Conservation (phyloP, 345 rosid genomes). For the Atalantia buxifolia region DNA sequence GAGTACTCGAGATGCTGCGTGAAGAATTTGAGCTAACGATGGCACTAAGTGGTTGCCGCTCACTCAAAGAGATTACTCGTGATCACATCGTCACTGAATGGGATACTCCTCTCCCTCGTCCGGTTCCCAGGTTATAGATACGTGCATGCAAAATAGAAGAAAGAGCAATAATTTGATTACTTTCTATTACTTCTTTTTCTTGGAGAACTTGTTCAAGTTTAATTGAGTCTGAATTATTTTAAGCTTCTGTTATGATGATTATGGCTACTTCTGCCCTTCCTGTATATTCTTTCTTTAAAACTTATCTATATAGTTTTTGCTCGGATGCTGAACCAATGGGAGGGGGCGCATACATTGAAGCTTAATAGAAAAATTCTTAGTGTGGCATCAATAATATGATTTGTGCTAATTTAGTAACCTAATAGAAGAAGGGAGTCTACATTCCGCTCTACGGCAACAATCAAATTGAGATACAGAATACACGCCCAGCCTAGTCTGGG, state of each 20-base stretch:
- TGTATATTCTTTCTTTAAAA: slow-evolving; percentile 22
- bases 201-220: slow-evolving; percentile 12
- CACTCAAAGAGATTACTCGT: slow-evolving; percentile 81
- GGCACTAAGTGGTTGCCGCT: slow-evolving; percentile 86
- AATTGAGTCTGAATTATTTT: neutral
- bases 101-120: slow-evolving; percentile 47
- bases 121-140: slow-evolving; percentile 39
- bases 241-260: slow-evolving; percentile 21
- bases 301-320: neutral
- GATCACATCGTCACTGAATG: slow-evolving; percentile 67
- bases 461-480: neutral
- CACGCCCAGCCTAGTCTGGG: too few species aligned
- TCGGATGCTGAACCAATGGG: too few species aligned
- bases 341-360: neutral
- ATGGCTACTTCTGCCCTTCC: slow-evolving; percentile 39
- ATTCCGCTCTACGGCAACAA: neutral
- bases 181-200: slow-evolving; percentile 5
- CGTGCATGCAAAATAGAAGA: neutral
- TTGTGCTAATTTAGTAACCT: neutral
- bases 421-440: neutral
- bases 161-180: slow-evolving; percentile 4
- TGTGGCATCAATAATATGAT: neutral
- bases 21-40: slow-evolving; percentile 90
- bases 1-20: slow-evolving; percentile 75
- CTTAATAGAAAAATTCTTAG: neutral